Base-by-base conservation (phyloP, 2,329 filamentous ascomycete genomes). In the Fusarium cicatricum region DNA sequence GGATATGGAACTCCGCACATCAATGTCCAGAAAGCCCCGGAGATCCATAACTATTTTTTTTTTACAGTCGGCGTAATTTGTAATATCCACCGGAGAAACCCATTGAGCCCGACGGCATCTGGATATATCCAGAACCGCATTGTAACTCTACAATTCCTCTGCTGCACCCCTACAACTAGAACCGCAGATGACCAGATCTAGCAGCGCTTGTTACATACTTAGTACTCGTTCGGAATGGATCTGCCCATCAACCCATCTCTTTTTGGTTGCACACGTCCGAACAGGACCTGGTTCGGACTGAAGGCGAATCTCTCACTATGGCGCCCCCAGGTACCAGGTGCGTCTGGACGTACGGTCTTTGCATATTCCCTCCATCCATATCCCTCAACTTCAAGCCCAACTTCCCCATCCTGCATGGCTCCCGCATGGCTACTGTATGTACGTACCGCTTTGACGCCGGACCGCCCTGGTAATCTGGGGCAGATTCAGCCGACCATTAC, bases 401-500 rank as follows among this genome's bases (percentile, higher is more conserved):
- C 42, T 29, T 17, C n/a, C 37, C 31, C 40, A 53, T 42, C 28
- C 38, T 28, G 38, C 49, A 55, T 52, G 15, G 59, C 42, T 48
- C 32, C 57, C 56, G 53, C 37, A 41, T 51, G 39, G 33, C 33
- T 44, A 38, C 48, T 33, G 4, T 4, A 23, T 7, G 21, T 23
- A n/a, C n/a, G n/a, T 42, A 51, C 37, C 47, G 29, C 47, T 36
- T 36, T 42, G 39, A 26, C 17, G 45, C 8, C 26, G 36, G 16
- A 48, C n/a, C 11, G 28, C 44, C 55, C 50, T 47, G 45, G 46
- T 47, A 34, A 51, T 28, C 45, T 52, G 50, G 52, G 44, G 49
- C 45, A 38, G 45, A 64, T 64, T n/a, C 57, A 49, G 52, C 62
- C 52, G 45, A 58, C 44, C 36, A 33, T 50, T 64, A 17, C 42